Conservation (phyloP, 1,139 yeast species). For the Suhomyces bribrorum region DNA sequence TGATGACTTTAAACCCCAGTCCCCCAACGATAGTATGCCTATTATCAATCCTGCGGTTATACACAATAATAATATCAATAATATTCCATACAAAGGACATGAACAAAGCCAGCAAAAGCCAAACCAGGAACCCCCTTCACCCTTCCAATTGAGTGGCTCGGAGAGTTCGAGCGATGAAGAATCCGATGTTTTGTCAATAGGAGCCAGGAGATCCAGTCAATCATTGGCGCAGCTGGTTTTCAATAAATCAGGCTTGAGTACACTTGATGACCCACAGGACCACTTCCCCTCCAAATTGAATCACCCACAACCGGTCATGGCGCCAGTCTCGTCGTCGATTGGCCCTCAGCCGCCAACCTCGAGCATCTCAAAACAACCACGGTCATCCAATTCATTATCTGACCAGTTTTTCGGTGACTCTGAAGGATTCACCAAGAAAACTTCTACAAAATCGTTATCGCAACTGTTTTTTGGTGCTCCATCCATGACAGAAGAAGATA, state of each 20-base stretch:
- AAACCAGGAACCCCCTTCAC: conserved; percentile 7
- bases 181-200: conserved; percentile 37
- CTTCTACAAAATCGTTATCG: conserved; percentile 41
- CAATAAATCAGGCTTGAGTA: conserved; percentile 27
- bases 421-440: conserved; percentile 21
- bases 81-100: conserved; percentile 5
- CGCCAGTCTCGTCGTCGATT: conserved; percentile 28
- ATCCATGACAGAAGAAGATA: conserved; percentile 27
- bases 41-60: conserved; percentile 25
- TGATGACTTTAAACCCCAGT: conserved; percentile 13
- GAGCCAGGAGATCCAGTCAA: conserved; percentile 45
- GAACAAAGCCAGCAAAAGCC: neutral
- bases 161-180: conserved; percentile 23
- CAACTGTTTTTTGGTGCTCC: conserved; percentile 36
- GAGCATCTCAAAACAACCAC: conserved; percentile 44
- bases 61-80: conserved; percentile 16
- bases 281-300: conserved; percentile 25
- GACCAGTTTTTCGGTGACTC: conserved; percentile 33
- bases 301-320: conserved; percentile 29
- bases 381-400: conserved; percentile 42
- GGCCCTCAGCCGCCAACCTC: conserved; percentile 39
- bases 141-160: conserved; percentile 13
- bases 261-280: conserved; percentile 13
- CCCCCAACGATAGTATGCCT: conserved; percentile 19
- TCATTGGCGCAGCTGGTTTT: conserved; percentile 51